Evolutionary conservation across 164 flowering plant genomes (phyloP).

Genomic region (Sextonia rubra): DNA sequence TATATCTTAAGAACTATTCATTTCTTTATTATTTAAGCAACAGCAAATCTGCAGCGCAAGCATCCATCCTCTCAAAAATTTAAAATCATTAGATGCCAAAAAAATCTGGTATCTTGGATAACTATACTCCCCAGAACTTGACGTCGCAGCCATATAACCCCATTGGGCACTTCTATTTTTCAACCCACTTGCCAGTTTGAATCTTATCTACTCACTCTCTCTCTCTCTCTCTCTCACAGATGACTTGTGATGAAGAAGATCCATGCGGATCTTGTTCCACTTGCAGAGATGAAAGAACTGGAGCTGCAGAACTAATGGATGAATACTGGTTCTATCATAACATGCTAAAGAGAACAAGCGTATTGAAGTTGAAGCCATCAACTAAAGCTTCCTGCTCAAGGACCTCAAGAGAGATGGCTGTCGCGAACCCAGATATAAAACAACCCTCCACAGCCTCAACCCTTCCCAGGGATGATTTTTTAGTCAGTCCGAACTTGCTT

Average conservation of each 20-base stretch:
- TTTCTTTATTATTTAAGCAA: background rate
- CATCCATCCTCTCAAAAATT: no score
- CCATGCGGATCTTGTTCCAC: slow-evolving; percentile 7
- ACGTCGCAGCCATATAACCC: background rate
- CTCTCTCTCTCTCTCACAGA: background rate
- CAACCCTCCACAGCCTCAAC: background rate
- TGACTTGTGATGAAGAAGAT: slow-evolving; percentile 3
- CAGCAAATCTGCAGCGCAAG: background rate
- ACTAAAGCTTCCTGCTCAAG: slow-evolving; percentile 32
- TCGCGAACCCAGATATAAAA: background rate
- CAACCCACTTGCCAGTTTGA: background rate
- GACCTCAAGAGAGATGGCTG: slow-evolving; percentile 14
- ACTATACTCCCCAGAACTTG: background rate
- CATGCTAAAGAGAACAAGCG: slow-evolving; percentile 25
- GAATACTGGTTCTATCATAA: slow-evolving; percentile 58
- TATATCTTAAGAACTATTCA: no score
- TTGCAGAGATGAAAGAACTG: slow-evolving; percentile 15
- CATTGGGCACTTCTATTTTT: background rate
- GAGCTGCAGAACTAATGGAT: slow-evolving; percentile 43
- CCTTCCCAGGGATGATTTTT: slow-evolving; percentile 6
- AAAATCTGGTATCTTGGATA: background rate
- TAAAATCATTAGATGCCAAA: no score
- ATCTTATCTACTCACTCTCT: background rate
- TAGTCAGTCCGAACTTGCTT: slow-evolving; percentile 15
- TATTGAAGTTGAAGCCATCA: slow-evolving; percentile 26